Percentiles rank a stretch among this genome's conserved stretches.
These are phyloP conservation scores for Larix kaempferi DNA, from an alignment of 75 land plant genomes.

Conservation along the genomic window DNA sequence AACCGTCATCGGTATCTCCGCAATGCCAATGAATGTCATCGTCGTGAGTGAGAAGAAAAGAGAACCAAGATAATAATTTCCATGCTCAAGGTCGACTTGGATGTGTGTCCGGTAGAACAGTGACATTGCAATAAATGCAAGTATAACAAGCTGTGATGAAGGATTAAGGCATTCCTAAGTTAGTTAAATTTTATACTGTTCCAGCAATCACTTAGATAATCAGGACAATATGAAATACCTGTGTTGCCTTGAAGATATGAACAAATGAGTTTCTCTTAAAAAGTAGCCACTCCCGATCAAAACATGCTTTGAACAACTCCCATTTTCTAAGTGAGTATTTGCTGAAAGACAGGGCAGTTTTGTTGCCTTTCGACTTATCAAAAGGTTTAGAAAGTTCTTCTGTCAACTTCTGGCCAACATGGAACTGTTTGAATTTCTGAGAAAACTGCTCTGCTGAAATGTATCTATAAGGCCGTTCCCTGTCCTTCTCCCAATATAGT, in stretches of 20 bases:
- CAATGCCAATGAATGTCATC: conserved; percentile 51
- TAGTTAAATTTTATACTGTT: neutral
- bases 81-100: conserved; percentile 30
- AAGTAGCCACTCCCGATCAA: conserved; percentile 57
- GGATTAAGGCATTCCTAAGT: neutral
- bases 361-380: conserved; percentile 31
- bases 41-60: conserved; percentile 46
- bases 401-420: conserved; percentile 27
- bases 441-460: conserved; percentile 53
- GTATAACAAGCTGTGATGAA: conserved; percentile 29
- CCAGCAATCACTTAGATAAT: neutral
- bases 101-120: conserved; percentile 60
- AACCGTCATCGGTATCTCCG: conserved; percentile 54
- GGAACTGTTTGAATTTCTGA: conserved; percentile 38
- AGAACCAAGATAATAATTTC: conserved; percentile 44
- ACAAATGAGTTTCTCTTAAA: conserved; percentile 74
- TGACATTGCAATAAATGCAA: conserved; percentile 46
- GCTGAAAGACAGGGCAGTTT: conserved; percentile 36
- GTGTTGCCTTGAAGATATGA: conserved; percentile 61
- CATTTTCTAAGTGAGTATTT: conserved; percentile 51
- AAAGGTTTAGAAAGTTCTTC: conserved; percentile 44
- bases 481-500: conserved; percentile 66
- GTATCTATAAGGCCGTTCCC: conserved; percentile 36
- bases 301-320: conserved; percentile 66
- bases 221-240: conserved; percentile 34